A percentile compares a stretch with the other conserved stretches of the same genome.
Evolutionary conservation across 495 filamentous ascomycete genomes (phyloP).

Genomic region (Podospora conica): DNA sequence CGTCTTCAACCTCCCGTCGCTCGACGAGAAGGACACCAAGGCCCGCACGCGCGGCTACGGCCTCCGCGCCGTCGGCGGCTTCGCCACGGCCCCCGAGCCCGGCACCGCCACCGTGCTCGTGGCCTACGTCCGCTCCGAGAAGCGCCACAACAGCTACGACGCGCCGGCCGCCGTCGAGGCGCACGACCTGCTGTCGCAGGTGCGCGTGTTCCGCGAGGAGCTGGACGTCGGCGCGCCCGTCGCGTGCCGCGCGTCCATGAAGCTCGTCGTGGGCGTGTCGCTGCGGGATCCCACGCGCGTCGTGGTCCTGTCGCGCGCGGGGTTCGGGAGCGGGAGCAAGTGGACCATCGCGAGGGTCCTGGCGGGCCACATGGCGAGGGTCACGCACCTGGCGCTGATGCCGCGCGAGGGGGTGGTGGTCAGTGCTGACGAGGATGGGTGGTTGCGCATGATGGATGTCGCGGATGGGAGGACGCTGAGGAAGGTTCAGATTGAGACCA

Average conservation of each 20-base stretch:
- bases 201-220: constrained; percentile 9
- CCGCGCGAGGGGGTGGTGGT: constrained; percentile 16
- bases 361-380: constrained; percentile 14
- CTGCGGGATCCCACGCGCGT: constrained; percentile 11
- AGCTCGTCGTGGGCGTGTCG: constrained; percentile 9
- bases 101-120: background rate
- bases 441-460: constrained; percentile 19
- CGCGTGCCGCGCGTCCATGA: constrained; percentile 14
- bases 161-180: constrained; percentile 9
- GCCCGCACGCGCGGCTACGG: background rate
- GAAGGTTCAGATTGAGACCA: constrained; percentile 19
- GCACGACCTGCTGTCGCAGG: constrained; percentile 4
- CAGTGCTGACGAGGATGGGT: constrained; percentile 22
- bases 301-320: constrained; percentile 1
- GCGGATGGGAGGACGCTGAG: constrained; percentile 18
- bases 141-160: background rate
- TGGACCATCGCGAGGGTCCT: constrained; percentile 1
- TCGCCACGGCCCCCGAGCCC: background rate
- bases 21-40: background rate
- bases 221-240: constrained; percentile 15
- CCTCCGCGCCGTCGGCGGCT: constrained; percentile 6
- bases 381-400: constrained; percentile 22
- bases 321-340: background rate
- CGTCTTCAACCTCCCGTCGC: constrained; percentile 1
- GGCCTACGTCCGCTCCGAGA: background rate